Evolutionary conservation across 306 rosid genomes (phyloP).

Genomic region (Vicia sativa): DNA sequence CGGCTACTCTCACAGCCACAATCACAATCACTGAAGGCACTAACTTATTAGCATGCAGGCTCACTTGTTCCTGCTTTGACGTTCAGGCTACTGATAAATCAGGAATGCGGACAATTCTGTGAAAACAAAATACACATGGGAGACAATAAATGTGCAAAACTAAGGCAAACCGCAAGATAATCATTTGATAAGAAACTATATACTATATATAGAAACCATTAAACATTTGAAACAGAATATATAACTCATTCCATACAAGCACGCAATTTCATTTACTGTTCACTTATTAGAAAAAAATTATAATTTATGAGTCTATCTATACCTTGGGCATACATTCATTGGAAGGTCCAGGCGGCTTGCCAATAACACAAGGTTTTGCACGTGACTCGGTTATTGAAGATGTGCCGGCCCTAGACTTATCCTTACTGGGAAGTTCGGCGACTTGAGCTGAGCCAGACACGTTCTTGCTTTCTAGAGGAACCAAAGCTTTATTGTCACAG

Average conservation of each 20-base stretch:
- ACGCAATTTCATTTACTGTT: neutral
- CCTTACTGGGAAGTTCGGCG: slow-evolving; percentile 37
- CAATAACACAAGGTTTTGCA: slow-evolving; percentile 46
- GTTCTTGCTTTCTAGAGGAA: slow-evolving; percentile 54
- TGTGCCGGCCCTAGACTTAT: slow-evolving; percentile 55
- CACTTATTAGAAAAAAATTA: slow-evolving; percentile 25
- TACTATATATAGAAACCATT: slow-evolving; percentile 4
- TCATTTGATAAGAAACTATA: slow-evolving; percentile 12
- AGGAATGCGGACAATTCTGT: slow-evolving; percentile 6
- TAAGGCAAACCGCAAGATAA: slow-evolving; percentile 20
- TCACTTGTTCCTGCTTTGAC: slow-evolving; percentile 19
- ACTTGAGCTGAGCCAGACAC: slow-evolving; percentile 49
- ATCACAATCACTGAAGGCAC: slow-evolving; percentile 16
- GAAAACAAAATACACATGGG: slow-evolving; percentile 15
- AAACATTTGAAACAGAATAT: slow-evolving; percentile 4
- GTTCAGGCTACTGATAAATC: slow-evolving; percentile 25
- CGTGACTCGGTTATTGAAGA: slow-evolving; percentile 56
- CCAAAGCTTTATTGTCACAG: slow-evolving; percentile 42
- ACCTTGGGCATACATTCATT: slow-evolving; percentile 73
- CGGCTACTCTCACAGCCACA: neutral
- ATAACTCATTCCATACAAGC: slow-evolving; percentile 12
- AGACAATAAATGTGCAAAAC: slow-evolving; percentile 18
- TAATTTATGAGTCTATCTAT: slow-evolving; percentile 36
- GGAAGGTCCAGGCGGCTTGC: slow-evolving; percentile 50
- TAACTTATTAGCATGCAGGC: slow-evolving; percentile 24